Evolutionary conservation across 805 yeast genomes (phyloP), one percentile per base, ranked within the genome.

Genomic region (Brettanomyces nanus): DNA sequence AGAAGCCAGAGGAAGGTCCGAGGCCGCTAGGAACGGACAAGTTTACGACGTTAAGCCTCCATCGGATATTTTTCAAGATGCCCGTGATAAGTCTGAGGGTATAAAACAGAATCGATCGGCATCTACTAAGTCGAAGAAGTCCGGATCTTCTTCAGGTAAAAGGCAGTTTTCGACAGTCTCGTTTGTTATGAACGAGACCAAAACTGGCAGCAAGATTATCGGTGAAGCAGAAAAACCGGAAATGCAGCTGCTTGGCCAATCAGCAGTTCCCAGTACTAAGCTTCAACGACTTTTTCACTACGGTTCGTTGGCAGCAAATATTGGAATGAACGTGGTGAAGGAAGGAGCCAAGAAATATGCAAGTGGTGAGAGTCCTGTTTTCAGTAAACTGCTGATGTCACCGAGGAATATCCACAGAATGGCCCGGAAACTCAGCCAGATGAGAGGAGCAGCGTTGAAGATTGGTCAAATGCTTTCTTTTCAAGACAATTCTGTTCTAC

Each of bases 401-500:
- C 89, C 95, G 5, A 72, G 74, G 14, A 92, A 90, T 58, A 78
- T 92, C 31, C 95, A 90, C 51, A 61, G 94, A 37, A 75, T 92
- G 66, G 95, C 95, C 10, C 77, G 76, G 49, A 87, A 86, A 57
- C 77, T 92, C 49, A 76, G 92, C 36, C 78, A 85, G 53, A 92
- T 92, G 98, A 73, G 98, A 54, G 98, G 98, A n/a, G 98, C 97
- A 2, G 98, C 98, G 3, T 68, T 92, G 54, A 92, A 92, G 54
- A 73, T 92, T 39, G 98, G 98, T n/a, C 98, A 92, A 62, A 76
- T 92, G 82, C 65, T 92, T 59, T 85, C 96, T 2, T 90, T 92
- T 59, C 98, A 92, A 61, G 97, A 90, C 57, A 77, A 81, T 43
- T 71, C 84, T 22, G 76, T 90, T 25, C 62, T 90, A 30, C 97